phyloP scores from a whole-genome alignment of 2,329 filamentous ascomycete genomes.

The Coniochaeta prunicola region DNA sequence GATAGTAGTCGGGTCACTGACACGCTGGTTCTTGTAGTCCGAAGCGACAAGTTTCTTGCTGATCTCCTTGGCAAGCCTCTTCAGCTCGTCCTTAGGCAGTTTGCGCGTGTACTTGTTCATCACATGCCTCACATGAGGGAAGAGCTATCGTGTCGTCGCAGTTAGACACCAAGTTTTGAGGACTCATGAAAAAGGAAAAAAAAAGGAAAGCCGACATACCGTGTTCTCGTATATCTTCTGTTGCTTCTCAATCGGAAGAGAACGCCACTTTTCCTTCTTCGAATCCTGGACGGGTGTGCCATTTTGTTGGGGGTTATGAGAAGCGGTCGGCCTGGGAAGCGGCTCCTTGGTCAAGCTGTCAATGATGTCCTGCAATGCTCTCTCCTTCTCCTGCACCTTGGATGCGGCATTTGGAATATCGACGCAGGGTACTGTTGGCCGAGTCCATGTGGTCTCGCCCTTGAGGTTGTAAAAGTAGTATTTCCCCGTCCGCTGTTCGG shows the following conservation, averaged over 20 bases:
- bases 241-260: conserved; percentile 70
- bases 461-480: conserved; percentile 80
- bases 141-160: conserved; percentile 47
- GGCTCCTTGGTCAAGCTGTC: conserved; percentile 72
- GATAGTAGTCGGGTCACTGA: conserved; percentile 69
- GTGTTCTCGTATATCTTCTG: conserved; percentile 95
- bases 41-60: conserved; percentile 86
- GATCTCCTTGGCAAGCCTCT: conserved; percentile 58
- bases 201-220: conserved; percentile 43
- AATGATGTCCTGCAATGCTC: conserved; percentile 76
- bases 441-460: conserved; percentile 74
- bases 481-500: conserved; percentile 56
- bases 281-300: conserved; percentile 48
- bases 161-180: neutral
- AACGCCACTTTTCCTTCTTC: conserved; percentile 65
- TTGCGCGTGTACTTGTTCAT: conserved; percentile 82
- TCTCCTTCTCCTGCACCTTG: conserved; percentile 55
- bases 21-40: conserved; percentile 85
- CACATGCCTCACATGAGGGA: conserved; percentile 77
- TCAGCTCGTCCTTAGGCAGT: conserved; percentile 71
- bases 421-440: conserved; percentile 63
- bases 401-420: conserved; percentile 61
- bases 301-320: conserved; percentile 58
- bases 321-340: conserved; percentile 44
- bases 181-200: neutral